Percentiles rank a stretch among this genome's conserved stretches.
Conservation (phyloP, 441 rosid species). For the Pelargonium citronellum region DNA sequence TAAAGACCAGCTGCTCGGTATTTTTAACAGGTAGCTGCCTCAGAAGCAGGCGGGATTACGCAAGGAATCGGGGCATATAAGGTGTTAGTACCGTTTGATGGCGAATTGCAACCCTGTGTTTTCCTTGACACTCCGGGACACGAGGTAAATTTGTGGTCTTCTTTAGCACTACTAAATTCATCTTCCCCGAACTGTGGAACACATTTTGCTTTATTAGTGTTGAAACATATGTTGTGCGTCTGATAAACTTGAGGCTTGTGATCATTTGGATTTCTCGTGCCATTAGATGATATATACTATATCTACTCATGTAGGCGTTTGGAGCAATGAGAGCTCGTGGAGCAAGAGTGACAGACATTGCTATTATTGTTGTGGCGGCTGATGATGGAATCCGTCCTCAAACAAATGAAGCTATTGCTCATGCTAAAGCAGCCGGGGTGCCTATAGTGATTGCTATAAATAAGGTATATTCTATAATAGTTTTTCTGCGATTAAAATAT, state of each 20-base stretch:
- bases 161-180: conserved; percentile 8
- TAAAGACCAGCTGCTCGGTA: conserved; percentile 26
- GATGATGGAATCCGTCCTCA: conserved; percentile 99
- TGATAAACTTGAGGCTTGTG: conserved; percentile 12
- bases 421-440: conserved; percentile 93
- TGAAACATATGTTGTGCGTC: conserved; percentile 5
- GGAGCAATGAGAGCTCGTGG: conserved; percentile 99
- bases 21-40: conserved; percentile 69
- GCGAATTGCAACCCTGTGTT: conserved; percentile 72
- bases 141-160: conserved; percentile 48
- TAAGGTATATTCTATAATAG: conserved; percentile 43
- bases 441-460: conserved; percentile 87
- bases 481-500: conserved; percentile 2
- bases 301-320: conserved; percentile 65
- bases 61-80: conserved; percentile 97
- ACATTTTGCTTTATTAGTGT: conserved; percentile 5
- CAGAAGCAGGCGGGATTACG: conserved; percentile 97
- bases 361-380: conserved; percentile 93
- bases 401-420: conserved; percentile 95
- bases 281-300: conserved; percentile 30
- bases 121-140: conserved; percentile 99
- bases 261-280: conserved; percentile 18
- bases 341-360: conserved; percentile 93
- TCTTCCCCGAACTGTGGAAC: conserved; percentile 12
- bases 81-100: conserved; percentile 76